Evolutionary conservation across 805 yeast species (phyloP).

Genomic region (Starmera quercuum): DNA sequence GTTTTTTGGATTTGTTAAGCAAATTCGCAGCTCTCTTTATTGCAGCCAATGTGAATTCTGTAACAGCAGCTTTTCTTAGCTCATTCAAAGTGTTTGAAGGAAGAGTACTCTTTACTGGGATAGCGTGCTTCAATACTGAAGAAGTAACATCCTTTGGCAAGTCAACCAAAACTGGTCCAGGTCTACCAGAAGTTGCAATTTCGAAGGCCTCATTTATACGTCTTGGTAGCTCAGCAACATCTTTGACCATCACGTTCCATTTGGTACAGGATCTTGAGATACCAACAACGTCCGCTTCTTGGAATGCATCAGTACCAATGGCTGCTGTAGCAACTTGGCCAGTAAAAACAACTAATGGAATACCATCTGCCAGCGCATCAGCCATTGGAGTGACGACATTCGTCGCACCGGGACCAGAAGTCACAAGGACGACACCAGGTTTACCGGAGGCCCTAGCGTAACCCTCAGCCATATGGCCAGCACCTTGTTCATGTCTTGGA

Average conservation of each 20-base stretch:
- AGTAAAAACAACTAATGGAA: constrained; percentile 91
- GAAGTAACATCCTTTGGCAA: constrained; percentile 98
- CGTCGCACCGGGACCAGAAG: constrained; percentile 99
- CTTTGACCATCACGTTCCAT: constrained; percentile 98
- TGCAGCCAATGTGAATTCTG: constrained; percentile 68
- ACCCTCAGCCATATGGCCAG: constrained; percentile 99
- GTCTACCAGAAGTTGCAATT: constrained; percentile 92
- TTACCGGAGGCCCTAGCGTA: constrained; percentile 93
- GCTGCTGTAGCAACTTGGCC: constrained; percentile 96
- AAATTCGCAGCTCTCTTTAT: constrained; percentile 71
- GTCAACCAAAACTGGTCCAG: constrained; percentile 97
- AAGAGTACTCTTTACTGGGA: constrained; percentile 72
- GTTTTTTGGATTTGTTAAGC: constrained; percentile 77
- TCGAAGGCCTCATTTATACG: constrained; percentile 97
- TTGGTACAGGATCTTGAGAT: constrained; percentile 96
- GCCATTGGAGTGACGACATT: constrained; percentile 98
- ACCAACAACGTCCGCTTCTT: constrained; percentile 97
- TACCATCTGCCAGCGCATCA: constrained; percentile 95
- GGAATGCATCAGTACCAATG: constrained; percentile 98
- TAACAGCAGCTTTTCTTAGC: constrained; percentile 61
- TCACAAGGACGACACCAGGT: constrained; percentile 95
- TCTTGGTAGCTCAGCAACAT: constrained; percentile 88
- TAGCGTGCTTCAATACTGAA: constrained; percentile 75
- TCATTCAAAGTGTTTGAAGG: constrained; percentile 64
- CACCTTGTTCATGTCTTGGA: constrained; percentile 98